phyloP scores from a whole-genome alignment of 1,139 yeast species.

The Magnusiomyces ingens region DNA sequence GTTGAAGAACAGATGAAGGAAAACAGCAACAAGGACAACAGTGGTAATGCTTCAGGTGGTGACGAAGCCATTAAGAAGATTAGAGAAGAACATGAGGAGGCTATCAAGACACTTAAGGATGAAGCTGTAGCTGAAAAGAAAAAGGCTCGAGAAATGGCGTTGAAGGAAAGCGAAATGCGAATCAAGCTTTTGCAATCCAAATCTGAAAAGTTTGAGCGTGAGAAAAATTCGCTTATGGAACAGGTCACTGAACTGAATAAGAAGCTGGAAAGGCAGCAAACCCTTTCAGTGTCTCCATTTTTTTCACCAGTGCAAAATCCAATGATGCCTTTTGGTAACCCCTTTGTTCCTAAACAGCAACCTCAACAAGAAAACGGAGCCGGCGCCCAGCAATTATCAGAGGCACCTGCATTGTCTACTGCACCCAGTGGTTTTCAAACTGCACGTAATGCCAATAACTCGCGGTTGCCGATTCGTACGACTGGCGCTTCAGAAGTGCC shows the following conservation, averaged over 20 bases:
- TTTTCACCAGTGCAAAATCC: neutral
- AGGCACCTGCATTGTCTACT: too few relatives aligned
- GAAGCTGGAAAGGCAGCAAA: neutral
- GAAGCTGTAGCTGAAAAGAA: constrained; percentile 20
- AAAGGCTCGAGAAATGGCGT: constrained; percentile 19
- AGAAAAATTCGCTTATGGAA: constrained; percentile 26
- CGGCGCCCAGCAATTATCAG: too few relatives aligned
- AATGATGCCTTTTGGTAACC: too few relatives aligned
- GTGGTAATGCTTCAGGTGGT: constrained; percentile 1
- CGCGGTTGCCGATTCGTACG: too few relatives aligned
- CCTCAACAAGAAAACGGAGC: neutral
- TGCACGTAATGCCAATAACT: too few relatives aligned
- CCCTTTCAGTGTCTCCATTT: neutral
- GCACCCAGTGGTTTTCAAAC: too few relatives aligned
- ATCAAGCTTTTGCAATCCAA: constrained; percentile 30
- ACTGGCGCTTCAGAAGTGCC: too few relatives aligned
- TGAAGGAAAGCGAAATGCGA: constrained; percentile 30
- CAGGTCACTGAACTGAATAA: constrained; percentile 8
- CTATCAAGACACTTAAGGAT: constrained; percentile 11
- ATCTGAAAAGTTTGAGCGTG: constrained; percentile 32
- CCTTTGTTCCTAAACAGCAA: neutral
- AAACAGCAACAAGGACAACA: neutral
- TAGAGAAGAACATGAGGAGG: constrained; percentile 11
- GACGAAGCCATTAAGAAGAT: constrained; percentile 9
- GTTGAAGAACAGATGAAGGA: neutral